Percentiles rank a stretch among this genome's conserved stretches.
Conservation (phyloP, 2,329 filamentous ascomycete genomes). For the Xylariaceae sp. region DNA sequence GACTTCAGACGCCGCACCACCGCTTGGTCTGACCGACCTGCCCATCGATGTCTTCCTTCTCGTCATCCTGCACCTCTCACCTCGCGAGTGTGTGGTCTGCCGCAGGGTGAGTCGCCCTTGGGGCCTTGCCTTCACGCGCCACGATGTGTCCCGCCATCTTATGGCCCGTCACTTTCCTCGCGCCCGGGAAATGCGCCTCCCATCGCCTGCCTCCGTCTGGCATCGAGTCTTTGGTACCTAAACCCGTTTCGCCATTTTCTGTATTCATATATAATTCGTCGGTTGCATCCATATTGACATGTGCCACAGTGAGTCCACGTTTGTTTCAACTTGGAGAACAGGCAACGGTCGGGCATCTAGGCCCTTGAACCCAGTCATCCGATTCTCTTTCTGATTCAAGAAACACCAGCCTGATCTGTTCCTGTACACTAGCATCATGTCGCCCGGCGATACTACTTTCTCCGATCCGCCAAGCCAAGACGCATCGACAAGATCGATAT, state of each 20-base stretch:
- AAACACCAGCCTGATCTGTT: too few relatives aligned
- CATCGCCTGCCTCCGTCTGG: too few relatives aligned
- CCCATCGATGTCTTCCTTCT: constrained; percentile 58
- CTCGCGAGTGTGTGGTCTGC: constrained; percentile 47
- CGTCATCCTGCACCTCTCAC: constrained; percentile 45
- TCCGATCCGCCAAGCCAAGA: constrained; percentile 45
- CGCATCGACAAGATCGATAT: constrained; percentile 42
- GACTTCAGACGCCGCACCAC: too few relatives aligned
- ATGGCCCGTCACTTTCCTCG: constrained; percentile 50
- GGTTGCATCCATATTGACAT: too few relatives aligned
- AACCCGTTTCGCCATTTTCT: too few relatives aligned
- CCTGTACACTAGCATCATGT: constrained; percentile 26
- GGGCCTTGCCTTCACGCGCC: constrained; percentile 46
- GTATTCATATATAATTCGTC: too few relatives aligned
- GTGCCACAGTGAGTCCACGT: too few relatives aligned
- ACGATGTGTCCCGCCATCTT: constrained; percentile 42
- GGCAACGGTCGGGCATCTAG: too few relatives aligned
- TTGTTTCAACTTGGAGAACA: too few relatives aligned
- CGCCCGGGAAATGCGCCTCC: constrained; percentile 42
- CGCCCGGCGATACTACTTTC: constrained; percentile 51
- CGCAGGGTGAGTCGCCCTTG: constrained; percentile 50
- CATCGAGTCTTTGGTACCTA: too few relatives aligned
- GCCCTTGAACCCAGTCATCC: too few relatives aligned
- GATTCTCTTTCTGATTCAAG: too few relatives aligned
- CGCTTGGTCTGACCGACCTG: constrained; percentile 38